Evolutionary conservation across 2,329 filamentous ascomycete species (phyloP).

Genomic region (Didymella sp.): DNA sequence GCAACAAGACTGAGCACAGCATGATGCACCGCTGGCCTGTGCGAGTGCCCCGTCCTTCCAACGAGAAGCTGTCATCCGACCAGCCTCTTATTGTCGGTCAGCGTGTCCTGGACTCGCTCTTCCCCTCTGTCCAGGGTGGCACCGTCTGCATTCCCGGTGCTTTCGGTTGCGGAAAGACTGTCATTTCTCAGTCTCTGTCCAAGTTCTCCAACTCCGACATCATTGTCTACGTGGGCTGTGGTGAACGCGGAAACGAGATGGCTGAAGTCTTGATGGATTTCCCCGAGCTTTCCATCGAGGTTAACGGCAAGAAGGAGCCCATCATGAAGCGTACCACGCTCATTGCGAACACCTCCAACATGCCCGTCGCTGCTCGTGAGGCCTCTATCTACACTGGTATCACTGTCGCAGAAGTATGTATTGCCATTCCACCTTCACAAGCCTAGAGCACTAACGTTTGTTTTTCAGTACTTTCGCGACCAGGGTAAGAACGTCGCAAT

Average conservation of each 20-base stretch:
- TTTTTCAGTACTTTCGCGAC: slow-evolving; percentile 89
- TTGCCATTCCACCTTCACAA: not conserved
- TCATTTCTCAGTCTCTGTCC: slow-evolving; percentile 97
- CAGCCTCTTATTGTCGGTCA: slow-evolving; percentile 96
- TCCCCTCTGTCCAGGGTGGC: slow-evolving; percentile 94
- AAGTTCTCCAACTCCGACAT: slow-evolving; percentile 99
- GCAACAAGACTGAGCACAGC: slow-evolving; percentile 88
- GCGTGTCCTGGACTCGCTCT: slow-evolving; percentile 93
- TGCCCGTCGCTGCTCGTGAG: slow-evolving; percentile 98
- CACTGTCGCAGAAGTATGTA: slow-evolving; percentile 3
- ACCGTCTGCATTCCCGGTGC: slow-evolving; percentile 98
- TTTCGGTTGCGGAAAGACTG: slow-evolving; percentile 98
- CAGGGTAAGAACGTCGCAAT: slow-evolving; percentile 97
- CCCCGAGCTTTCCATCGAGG: slow-evolving; percentile 93
- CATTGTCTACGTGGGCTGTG: slow-evolving; percentile 92
- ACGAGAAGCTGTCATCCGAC: slow-evolving; percentile 88
- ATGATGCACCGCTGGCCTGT: slow-evolving; percentile 99
- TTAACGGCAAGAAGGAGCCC: slow-evolving; percentile 92
- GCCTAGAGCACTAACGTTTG: not conserved
- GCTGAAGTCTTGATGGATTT: slow-evolving; percentile 99
- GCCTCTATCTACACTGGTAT: slow-evolving; percentile 94
- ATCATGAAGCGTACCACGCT: slow-evolving; percentile 99
- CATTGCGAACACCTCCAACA: slow-evolving; percentile 99
- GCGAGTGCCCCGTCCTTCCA: slow-evolving; percentile 89
- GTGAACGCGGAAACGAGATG: slow-evolving; percentile 99